phyloP scores from a whole-genome alignment of 352 stramenopile genomes.

The Globisporangium abappressorium region DNA sequence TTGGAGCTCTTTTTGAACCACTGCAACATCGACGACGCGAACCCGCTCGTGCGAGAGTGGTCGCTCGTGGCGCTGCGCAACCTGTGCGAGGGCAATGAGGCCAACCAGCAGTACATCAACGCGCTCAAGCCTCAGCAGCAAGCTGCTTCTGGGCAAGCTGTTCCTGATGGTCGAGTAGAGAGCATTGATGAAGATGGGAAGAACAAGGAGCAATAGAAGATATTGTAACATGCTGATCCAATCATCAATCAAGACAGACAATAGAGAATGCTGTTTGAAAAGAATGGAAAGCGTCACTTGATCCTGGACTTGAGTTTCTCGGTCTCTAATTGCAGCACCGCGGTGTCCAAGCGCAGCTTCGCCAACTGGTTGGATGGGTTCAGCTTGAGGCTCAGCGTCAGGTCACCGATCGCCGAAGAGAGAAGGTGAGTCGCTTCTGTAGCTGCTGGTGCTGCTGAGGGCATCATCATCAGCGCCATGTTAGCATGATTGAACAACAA shows the following conservation, averaged over 20 bases:
- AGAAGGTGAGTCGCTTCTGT: not conserved
- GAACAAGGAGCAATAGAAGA: not conserved
- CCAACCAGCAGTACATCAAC: constrained; percentile 66
- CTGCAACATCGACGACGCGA: constrained; percentile 87
- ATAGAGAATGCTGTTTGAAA: not conserved
- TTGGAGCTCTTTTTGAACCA: constrained; percentile 86
- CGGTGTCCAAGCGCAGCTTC: constrained; percentile 17
- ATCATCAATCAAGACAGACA: not conserved
- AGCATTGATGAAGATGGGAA: not conserved
- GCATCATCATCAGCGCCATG: constrained; percentile 11
- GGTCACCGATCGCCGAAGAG: constrained; percentile 7
- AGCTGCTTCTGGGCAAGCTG: constrained; percentile 12
- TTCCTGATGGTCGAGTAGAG: not conserved
- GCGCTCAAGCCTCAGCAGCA: constrained; percentile 59
- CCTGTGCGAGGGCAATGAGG: constrained; percentile 83
- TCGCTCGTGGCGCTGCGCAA: constrained; percentile 87
- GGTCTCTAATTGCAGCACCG: constrained; percentile 18
- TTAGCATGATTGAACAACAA: constrained; percentile 26
- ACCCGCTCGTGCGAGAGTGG: constrained; percentile 88
- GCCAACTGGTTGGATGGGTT: constrained; percentile 6
- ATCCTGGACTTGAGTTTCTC: constrained; percentile 7
- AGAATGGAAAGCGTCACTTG: not conserved
- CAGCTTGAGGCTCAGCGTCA: constrained; percentile 12
- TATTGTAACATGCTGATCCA: not conserved
- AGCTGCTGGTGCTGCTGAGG: not conserved